Percentiles rank a stretch among this genome's conserved stretches.
These are phyloP conservation scores for Cantharellus anzutake DNA, from an alignment of 768 basidiomycete genomes.

Conservation along the genomic window DNA sequence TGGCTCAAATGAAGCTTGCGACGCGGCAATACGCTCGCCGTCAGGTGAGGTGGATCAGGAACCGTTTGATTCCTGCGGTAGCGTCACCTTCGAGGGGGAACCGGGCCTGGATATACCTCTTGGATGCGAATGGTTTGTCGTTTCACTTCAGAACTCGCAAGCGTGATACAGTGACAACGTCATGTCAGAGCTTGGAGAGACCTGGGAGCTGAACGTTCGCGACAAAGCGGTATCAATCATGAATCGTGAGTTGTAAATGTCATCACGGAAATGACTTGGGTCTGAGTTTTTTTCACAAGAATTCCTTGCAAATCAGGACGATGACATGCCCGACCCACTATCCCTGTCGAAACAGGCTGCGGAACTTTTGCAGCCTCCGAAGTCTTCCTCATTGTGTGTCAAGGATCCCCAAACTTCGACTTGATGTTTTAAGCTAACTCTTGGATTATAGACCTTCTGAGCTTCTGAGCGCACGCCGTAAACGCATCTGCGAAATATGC, in stretches of 20 bases:
- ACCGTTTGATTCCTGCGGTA: slow-evolving; percentile 67
- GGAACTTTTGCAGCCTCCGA: slow-evolving; percentile 1
- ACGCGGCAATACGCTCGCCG: slow-evolving; percentile 84
- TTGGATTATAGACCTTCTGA: slow-evolving; percentile 31
- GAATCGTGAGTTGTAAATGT: slow-evolving; percentile 27
- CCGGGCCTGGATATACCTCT: slow-evolving; percentile 30
- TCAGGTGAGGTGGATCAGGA: slow-evolving; percentile 82
- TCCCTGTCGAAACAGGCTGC: slow-evolving; percentile 34
- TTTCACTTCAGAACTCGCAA: background rate
- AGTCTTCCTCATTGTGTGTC: background rate
- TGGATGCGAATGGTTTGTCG: slow-evolving; percentile 29
- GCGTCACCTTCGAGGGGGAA: slow-evolving; percentile 22
- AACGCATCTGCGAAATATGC: slow-evolving; percentile 39
- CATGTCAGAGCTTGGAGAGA: slow-evolving; percentile 29
- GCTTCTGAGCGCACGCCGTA: slow-evolving; percentile 35
- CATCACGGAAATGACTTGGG: background rate
- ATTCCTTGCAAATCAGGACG: slow-evolving; percentile 26
- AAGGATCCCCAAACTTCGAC: background rate
- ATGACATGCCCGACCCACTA: slow-evolving; percentile 35
- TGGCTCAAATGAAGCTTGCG: slow-evolving; percentile 66
- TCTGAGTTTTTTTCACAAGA: slow-evolving; percentile 19
- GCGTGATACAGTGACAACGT: background rate
- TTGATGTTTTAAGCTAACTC: background rate
- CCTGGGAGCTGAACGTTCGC: slow-evolving; percentile 40
- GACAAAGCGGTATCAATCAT: slow-evolving; percentile 25